Base-by-base conservation (phyloP, 495 filamentous ascomycete species). In the Talaromyces thailandensis region DNA sequence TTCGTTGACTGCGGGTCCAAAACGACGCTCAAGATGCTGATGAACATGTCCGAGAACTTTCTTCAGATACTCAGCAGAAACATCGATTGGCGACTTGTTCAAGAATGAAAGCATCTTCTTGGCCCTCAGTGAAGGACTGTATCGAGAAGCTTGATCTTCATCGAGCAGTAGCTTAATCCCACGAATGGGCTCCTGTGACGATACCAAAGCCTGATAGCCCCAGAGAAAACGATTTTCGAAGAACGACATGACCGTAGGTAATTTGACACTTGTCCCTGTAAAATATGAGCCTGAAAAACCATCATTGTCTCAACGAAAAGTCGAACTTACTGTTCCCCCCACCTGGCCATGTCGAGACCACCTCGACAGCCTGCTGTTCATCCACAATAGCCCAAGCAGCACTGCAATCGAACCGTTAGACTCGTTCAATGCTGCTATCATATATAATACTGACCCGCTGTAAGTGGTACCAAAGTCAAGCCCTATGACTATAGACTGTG, bases 401-500 rank as follows among this genome's bases (percentile, higher is more conserved):
- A 37, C 67, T 65, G 45, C 52, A 24, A 59, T 66, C n/a, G 8
- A 16, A 24, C 55, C 67, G 72, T 71, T 70, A 6, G 71, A 65
- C 28, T 69, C 45, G 25, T n/a, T n/a, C 2, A n/a, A 43, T 14
- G 48, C 48, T 52, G 48, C 9, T 52, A 11, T 24, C 18, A 23
- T 53, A 64, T 1, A 64, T 69, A 26, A 64, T 21, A 48, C 53
- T 31, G 31, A 69, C 69, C 71, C 71, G 32, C 67, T 72, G 51
- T 65, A 81, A 0, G 78, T 82, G 6, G 77, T 82, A 14, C 78
- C 80, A 61, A 80, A 80, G 63, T 82, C 80, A 25, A 81, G 69
- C 16, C 72, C 77, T 26, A 81, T 64, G 12, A 75, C 64, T 1
- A 80, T 18, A 3, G 55, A 57, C 55, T 57, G 55, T 14, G 2